Conservation (phyloP, 225 moss, liverwort and hornwort genomes). For the Bryum argenteum region DNA sequence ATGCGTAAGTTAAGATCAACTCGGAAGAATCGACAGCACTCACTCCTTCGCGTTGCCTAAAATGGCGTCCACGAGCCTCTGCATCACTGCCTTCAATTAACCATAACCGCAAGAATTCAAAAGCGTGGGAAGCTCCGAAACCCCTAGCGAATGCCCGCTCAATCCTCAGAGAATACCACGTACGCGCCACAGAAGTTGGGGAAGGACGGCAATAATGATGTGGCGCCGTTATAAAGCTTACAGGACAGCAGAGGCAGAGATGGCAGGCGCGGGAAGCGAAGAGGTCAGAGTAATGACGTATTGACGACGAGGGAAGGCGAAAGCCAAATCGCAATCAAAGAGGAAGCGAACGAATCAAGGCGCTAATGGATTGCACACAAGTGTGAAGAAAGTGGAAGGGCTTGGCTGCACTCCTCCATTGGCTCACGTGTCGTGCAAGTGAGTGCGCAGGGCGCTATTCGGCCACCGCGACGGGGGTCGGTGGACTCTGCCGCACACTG, state of each 20-base stretch:
- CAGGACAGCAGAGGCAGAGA: not conserved
- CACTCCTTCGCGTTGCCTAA: slow-evolving; percentile 62
- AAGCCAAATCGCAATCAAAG: not conserved
- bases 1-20: not conserved
- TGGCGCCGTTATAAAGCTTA: not conserved
- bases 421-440: not conserved
- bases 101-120: slow-evolving; percentile 20
- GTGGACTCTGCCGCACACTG: not conserved
- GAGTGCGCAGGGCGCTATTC: not conserved
- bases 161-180: not conserved
- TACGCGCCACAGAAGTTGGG: not conserved
- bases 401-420: too few species aligned
- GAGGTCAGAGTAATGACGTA: not conserved
- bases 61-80: slow-evolving; percentile 53
- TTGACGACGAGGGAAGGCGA: not conserved
- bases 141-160: not conserved
- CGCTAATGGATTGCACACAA: not conserved
- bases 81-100: slow-evolving; percentile 38
- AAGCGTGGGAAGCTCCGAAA: slow-evolving; percentile 9
- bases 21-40: slow-evolving; percentile 13
- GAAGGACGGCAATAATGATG: not conserved
- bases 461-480: not conserved
- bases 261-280: not conserved
- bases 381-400: slow-evolving; percentile 3
- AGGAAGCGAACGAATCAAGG: not conserved